Base-by-base conservation (phyloP, 176 grass and related monocot species). In the Carex littledalei region DNA sequence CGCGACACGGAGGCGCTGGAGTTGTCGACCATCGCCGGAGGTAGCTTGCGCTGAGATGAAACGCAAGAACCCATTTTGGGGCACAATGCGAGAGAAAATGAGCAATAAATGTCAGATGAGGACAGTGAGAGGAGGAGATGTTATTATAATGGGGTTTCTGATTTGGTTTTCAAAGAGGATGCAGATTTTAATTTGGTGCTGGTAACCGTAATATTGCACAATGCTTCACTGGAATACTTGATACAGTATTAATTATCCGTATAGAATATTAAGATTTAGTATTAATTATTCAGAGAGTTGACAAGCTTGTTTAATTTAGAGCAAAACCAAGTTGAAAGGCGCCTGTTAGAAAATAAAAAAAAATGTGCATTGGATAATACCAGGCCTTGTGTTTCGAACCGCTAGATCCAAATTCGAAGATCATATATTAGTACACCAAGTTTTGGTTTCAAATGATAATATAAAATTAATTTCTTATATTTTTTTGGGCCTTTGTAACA, bases 21-120 rank as follows among this genome's bases (percentile, higher is more conserved):
- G 3, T 41, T n/a, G 67, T 62, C 74, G 87, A 68, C 39, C 17
- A 31, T 82, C 55, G 84, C 69, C 57, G 79, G 56, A 50, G 81
- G 31, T 13, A n/a, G 64, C 66, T 86, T 52, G 35, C 2, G 45
- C 7, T 83, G 87, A 21, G 91, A 89, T 83, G 94, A 97, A 58
- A 97, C 34, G 86, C 94, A 97, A 63, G 86, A 91, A 55, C 94
- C 94, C 94, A 97, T 97, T 61, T 72, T 55, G 55, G 82, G 62
- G 55, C 57, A 87, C 87, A 93, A 89, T 89, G 87, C 78, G 61
- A 85, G 17, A 79, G 62, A 6, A 4, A 73, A 87, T 73, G 66
- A 85, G 86, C 72, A 53, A 72, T 76, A 76, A 76, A 76, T 54
- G 72, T 53, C 17, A n/a, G 32, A 58, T 50, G 47, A 50, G 47